These are phyloP conservation scores for Nitzschia sp. DNA, from an alignment of 108 stramenopile genomes.

Conservation along the genomic window DNA sequence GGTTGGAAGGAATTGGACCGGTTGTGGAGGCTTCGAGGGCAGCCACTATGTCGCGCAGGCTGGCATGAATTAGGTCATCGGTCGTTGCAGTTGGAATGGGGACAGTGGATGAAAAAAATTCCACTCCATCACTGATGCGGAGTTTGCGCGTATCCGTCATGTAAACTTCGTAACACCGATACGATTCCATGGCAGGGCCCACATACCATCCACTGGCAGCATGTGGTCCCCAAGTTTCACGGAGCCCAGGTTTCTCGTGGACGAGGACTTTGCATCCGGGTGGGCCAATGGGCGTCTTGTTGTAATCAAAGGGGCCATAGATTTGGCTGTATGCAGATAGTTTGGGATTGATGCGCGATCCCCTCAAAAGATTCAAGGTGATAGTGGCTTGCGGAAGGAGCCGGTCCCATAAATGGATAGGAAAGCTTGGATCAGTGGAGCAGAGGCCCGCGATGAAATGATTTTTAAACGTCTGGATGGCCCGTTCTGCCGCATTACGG, in stretches of 20 bases:
- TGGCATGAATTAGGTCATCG: slow-evolving; percentile 8
- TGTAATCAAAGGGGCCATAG: slow-evolving; percentile 28
- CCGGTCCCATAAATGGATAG: slow-evolving; percentile 36
- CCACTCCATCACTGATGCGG: slow-evolving; percentile 37
- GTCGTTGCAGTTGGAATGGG: slow-evolving; percentile 12
- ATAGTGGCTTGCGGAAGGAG: slow-evolving; percentile 30
- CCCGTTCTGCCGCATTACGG: too few relatives aligned
- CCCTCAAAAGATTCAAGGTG: slow-evolving; percentile 43
- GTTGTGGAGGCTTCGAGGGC: slow-evolving; percentile 1
- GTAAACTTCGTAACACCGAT: slow-evolving; percentile 40
- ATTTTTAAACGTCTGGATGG: too few relatives aligned
- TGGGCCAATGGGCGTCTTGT: too few relatives aligned
- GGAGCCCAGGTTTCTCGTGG: too few relatives aligned
- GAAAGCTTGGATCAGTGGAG: too few relatives aligned
- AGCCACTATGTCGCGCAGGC: slow-evolving; percentile 1
- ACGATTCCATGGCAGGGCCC: slow-evolving; percentile 48
- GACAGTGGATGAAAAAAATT: slow-evolving; percentile 31
- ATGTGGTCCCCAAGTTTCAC: too few relatives aligned
- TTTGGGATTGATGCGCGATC: slow-evolving; percentile 34
- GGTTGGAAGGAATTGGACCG: background rate
- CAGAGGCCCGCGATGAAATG: too few relatives aligned
- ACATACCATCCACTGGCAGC: slow-evolving; percentile 58
- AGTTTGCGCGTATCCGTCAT: slow-evolving; percentile 17
- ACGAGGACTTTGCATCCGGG: too few relatives aligned
- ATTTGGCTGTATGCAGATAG: slow-evolving; percentile 39